These are phyloP conservation scores for Coemansia sp. DNA, from an alignment of 192 early-diverging fungal genomes.

Conservation along the genomic window DNA sequence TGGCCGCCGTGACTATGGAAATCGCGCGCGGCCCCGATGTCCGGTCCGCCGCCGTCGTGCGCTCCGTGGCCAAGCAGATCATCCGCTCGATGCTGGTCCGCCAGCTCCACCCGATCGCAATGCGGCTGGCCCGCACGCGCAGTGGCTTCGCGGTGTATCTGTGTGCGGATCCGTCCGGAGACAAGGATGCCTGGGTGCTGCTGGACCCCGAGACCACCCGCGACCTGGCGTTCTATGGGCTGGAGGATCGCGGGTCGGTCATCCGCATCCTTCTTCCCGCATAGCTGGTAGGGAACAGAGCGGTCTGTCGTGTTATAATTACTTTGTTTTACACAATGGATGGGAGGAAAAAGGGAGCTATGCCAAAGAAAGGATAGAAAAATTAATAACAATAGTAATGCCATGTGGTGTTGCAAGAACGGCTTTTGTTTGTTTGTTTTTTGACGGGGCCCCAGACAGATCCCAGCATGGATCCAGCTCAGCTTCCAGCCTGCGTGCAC, in stretches of 20 bases:
- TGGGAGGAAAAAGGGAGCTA: too few relatives aligned
- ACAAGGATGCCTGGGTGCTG: constrained; percentile 7
- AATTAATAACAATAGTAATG: not conserved
- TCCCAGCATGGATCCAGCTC: too few relatives aligned
- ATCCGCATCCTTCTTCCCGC: constrained; percentile 15
- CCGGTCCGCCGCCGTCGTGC: not conserved
- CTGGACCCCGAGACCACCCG: constrained; percentile 28
- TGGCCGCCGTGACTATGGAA: constrained; percentile 7
- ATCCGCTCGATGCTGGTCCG: constrained; percentile 41
- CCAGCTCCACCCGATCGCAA: constrained; percentile 27
- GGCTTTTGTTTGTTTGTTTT: not conserved
- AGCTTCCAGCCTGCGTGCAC: too few relatives aligned
- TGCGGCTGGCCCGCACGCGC: constrained; percentile 24
- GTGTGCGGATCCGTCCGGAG: not conserved
- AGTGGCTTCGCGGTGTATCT: constrained; percentile 2
- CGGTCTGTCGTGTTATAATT: not conserved
- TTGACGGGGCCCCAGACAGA: too few relatives aligned
- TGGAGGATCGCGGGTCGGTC: constrained; percentile 17
- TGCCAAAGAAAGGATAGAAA: not conserved
- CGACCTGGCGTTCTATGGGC: constrained; percentile 35
- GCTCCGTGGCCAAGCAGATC: constrained; percentile 7
- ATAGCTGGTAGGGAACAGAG: not conserved
- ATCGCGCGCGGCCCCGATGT: constrained; percentile 6
- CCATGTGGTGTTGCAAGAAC: not conserved
- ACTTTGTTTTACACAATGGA: not conserved